Percentiles rank a stretch among this genome's conserved stretches.
Evolutionary conservation across 495 filamentous ascomycete species (phyloP).

Genomic region (Aspergillus cristatus): DNA sequence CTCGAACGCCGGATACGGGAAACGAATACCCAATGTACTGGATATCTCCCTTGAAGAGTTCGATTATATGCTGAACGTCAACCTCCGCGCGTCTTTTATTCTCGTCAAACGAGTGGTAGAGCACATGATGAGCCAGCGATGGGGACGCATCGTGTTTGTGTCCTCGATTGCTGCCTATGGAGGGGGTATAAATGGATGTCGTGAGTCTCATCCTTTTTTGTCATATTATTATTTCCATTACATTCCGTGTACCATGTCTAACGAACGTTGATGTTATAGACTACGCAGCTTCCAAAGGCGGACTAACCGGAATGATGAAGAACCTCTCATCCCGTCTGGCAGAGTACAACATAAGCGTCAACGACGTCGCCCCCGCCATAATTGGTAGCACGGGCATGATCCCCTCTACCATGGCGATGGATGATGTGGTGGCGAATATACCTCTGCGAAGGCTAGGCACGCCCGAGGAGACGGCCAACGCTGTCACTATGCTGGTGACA

Average conservation of each 20-base stretch:
- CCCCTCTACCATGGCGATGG: conserved; percentile 44
- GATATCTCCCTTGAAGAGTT: conserved; percentile 54
- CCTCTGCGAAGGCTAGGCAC: conserved; percentile 54
- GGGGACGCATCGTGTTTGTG: conserved; percentile 62
- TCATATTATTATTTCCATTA: too few species aligned
- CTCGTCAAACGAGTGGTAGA: conserved; percentile 55
- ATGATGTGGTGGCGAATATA: conserved; percentile 45
- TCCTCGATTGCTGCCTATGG: conserved; percentile 59
- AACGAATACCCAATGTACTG: conserved; percentile 38
- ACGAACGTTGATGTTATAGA: too few species aligned
- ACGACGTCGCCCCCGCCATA: conserved; percentile 68
- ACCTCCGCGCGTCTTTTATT: conserved; percentile 57
- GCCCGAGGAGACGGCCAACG: conserved; percentile 60
- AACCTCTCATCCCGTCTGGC: conserved; percentile 55
- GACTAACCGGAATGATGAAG: conserved; percentile 58
- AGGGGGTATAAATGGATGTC: conserved; percentile 59
- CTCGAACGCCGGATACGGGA: conserved; percentile 48
- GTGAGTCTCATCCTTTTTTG: conserved; percentile 10
- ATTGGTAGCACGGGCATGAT: conserved; percentile 62
- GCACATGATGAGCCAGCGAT: conserved; percentile 51
- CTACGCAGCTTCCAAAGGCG: conserved; percentile 57
- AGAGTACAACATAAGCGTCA: conserved; percentile 58
- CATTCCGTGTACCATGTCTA: too few species aligned
- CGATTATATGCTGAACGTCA: conserved; percentile 56
- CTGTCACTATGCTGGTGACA: conserved; percentile 55